Conservation (phyloP, 2,329 filamentous ascomycete species). For the Zymoseptoria pseudotritici region DNA sequence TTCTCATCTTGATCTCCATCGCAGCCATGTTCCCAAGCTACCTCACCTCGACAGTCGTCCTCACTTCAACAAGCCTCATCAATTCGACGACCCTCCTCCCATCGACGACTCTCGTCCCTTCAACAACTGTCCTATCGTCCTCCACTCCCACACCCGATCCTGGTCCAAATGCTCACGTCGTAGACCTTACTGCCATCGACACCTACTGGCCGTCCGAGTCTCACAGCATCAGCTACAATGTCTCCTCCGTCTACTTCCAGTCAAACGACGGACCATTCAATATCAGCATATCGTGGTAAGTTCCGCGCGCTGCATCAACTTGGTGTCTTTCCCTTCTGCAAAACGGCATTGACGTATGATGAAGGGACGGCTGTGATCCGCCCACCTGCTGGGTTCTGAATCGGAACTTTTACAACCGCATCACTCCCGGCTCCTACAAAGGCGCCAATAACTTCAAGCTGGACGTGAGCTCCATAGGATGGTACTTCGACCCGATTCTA, state of each 20-base stretch:
- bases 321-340: background rate
- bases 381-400: background rate
- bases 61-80: background rate
- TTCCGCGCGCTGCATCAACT: background rate
- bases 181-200: conserved; percentile 9
- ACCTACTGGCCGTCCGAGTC: conserved; percentile 4
- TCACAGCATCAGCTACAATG: conserved; percentile 15
- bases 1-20: background rate
- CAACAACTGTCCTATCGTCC: background rate
- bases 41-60: background rate
- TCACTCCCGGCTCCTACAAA: background rate
- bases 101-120: background rate
- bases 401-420: background rate
- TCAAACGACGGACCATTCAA: conserved; percentile 4
- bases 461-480: background rate
- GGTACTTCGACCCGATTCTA: background rate
- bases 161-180: background rate
- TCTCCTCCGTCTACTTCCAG: conserved; percentile 17
- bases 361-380: background rate
- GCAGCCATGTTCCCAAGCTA: background rate
- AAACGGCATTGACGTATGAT: background rate
- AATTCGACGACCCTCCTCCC: background rate
- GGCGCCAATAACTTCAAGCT: background rate
- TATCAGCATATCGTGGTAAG: conserved; percentile 14
- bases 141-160: too few species aligned